These are phyloP conservation scores for Thermomucor indicae-seudaticae DNA, from an alignment of 371 early-diverging fungal genomes.

Conservation along the genomic window DNA sequence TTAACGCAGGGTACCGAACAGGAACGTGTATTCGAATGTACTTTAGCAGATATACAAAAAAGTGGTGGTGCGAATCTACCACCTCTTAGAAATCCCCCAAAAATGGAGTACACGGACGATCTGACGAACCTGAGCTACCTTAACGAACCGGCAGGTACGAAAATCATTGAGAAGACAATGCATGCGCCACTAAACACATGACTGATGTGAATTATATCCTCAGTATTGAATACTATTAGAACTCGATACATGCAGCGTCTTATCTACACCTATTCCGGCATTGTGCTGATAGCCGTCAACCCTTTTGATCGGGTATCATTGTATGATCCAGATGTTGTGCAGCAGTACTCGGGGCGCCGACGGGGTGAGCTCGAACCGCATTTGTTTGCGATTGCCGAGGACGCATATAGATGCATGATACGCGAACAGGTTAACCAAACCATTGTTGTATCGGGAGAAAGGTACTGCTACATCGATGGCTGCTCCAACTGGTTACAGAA, in stretches of 20 bases:
- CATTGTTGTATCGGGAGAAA: constrained; percentile 98
- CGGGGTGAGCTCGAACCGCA: constrained; percentile 97
- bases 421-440: constrained; percentile 92
- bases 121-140: constrained; percentile 84
- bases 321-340: constrained; percentile 82
- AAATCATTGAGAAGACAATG: background rate
- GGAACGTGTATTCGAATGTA: constrained; percentile 66
- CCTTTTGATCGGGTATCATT: constrained; percentile 87
- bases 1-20: constrained; percentile 10
- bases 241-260: constrained; percentile 79
- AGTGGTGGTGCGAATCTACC: constrained; percentile 65
- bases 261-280: constrained; percentile 98
- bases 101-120: constrained; percentile 85
- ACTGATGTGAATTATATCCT: background rate
- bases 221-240: constrained; percentile 80
- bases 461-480: too few relatives aligned
- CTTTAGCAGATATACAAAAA: constrained; percentile 63
- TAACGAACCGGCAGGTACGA: constrained; percentile 79
- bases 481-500: too few relatives aligned
- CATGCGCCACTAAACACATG: background rate
- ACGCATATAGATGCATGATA: constrained; percentile 95
- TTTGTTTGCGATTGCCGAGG: constrained; percentile 98
- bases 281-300: constrained; percentile 95
- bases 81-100: constrained; percentile 86
- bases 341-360: constrained; percentile 90